Percentiles rank a stretch among this genome's conserved stretches.
Conservation (phyloP, 1,139 yeast species). For the Suhomyces taliae region DNA sequence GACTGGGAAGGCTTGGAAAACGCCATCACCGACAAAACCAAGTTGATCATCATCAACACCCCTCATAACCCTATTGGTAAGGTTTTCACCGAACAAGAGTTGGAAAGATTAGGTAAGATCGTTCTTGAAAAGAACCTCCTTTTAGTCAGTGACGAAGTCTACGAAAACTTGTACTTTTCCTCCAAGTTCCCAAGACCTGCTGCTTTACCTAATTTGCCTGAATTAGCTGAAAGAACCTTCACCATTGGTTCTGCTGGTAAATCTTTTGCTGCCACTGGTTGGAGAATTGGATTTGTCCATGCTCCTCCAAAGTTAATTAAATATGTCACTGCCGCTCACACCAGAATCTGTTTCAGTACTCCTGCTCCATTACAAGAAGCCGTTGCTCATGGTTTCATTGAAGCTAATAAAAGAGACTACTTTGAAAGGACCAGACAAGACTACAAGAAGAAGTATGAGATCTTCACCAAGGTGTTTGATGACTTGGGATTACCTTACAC, state of each 20-base stretch:
- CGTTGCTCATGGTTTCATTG: conserved; percentile 69
- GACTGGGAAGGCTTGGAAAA: conserved; percentile 74
- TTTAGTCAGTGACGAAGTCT: conserved; percentile 89
- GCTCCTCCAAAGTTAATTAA: conserved; percentile 82
- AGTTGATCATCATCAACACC: conserved; percentile 81
- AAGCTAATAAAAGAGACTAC: conserved; percentile 63
- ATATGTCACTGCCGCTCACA: conserved; percentile 86
- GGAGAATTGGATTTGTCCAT: conserved; percentile 96
- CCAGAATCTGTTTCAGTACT: conserved; percentile 84
- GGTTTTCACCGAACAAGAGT: conserved; percentile 73
- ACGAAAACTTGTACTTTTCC: conserved; percentile 80
- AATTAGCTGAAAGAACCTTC: conserved; percentile 72
- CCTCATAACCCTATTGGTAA: conserved; percentile 98
- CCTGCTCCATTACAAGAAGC: conserved; percentile 97
- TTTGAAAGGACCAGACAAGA: conserved; percentile 66
- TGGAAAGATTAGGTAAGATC: conserved; percentile 69
- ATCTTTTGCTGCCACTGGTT: conserved; percentile 96
- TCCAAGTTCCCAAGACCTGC: conserved; percentile 80
- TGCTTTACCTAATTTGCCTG: conserved; percentile 63
- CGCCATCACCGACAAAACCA: conserved; percentile 73
- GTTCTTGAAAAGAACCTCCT: conserved; percentile 82
- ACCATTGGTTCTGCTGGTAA: conserved; percentile 98
- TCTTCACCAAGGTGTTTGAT: conserved; percentile 76
- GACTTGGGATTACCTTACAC: conserved; percentile 88
- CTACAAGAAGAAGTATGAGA: conserved; percentile 68